Evolutionary conservation across 176 grass and related monocot species (phyloP).

Genomic region (Bolboschoenus planiculmis): DNA sequence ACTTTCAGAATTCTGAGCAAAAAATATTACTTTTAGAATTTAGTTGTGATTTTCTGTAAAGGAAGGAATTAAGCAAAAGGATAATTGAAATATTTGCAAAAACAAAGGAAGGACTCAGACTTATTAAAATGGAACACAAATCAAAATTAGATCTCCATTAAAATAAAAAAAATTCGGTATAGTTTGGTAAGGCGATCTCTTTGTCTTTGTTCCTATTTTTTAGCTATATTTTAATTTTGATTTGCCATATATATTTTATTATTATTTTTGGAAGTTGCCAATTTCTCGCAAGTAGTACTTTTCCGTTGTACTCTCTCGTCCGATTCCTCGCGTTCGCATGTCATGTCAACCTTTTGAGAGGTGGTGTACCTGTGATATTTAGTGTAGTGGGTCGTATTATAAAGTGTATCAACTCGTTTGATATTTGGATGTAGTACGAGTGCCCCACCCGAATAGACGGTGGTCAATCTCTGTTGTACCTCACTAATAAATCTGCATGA

Average conservation of each 20-base stretch:
- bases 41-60: no score
- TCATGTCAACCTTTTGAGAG: not conserved
- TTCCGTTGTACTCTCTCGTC: constrained; percentile 23
- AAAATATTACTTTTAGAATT: no score
- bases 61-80: not conserved
- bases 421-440: not conserved
- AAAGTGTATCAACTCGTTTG: not conserved
- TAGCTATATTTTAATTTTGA: not conserved
- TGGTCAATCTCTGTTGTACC: not conserved
- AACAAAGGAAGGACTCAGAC: not conserved
- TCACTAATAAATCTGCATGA: not conserved
- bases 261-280: not conserved
- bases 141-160: not conserved
- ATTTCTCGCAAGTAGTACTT: constrained; percentile 4
- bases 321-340: not conserved
- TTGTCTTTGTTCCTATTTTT: constrained; percentile 3
- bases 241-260: not conserved
- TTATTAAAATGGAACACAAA: not conserved
- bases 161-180: not conserved
- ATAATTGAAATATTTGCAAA: not conserved
- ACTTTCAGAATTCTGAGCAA: not conserved
- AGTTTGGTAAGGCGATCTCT: not conserved
- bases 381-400: not conserved
- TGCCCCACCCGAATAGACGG: not conserved
- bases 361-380: not conserved